A percentile compares a stretch with the other conserved stretches of the same genome.
These are phyloP conservation scores for Magnaporthiopsis incrustans DNA, from an alignment of 2,329 filamentous ascomycete species.

Conservation along the genomic window DNA sequence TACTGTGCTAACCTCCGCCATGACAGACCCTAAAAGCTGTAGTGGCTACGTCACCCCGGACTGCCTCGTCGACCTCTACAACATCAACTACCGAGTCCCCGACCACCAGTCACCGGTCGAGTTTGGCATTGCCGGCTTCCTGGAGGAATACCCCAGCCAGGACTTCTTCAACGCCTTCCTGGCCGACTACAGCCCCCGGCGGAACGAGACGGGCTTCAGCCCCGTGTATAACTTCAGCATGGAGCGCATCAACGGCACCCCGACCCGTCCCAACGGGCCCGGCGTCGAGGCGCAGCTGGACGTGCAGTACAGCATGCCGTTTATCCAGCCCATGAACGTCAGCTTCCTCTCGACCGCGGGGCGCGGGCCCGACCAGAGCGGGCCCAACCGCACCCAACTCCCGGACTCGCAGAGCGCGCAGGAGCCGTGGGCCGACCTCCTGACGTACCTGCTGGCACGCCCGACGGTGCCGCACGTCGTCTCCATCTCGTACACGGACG, in stretches of 20 bases:
- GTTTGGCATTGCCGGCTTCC: conserved; percentile 31
- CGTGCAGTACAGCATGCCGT: conserved; percentile 37
- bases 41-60: conserved; percentile 37
- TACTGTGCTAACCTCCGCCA: too few relatives aligned
- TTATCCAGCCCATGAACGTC: conserved; percentile 35
- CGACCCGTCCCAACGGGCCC: conserved; percentile 35
- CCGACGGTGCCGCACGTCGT: conserved; percentile 54
- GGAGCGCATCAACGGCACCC: conserved; percentile 29
- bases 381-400: conserved; percentile 19
- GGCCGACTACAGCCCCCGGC: conserved; percentile 2
- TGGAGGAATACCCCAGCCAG: conserved; percentile 39
- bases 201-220: conserved; percentile 14
- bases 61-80: conserved; percentile 42
- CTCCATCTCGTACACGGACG: conserved; percentile 62
- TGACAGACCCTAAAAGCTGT: conserved; percentile 13
- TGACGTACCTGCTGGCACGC: conserved; percentile 47
- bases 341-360: conserved; percentile 38
- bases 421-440: conserved; percentile 60
- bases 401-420: conserved; percentile 38
- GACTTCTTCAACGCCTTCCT: conserved; percentile 30
- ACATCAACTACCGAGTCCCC: conserved; percentile 28
- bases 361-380: conserved; percentile 20
- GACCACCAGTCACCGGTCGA: conserved; percentile 21
- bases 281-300: conserved; percentile 40
- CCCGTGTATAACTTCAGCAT: conserved; percentile 14